Evolutionary conservation across 1,284 basidiomycete species (phyloP).

Genomic region (Malassezia pachydermatis): DNA sequence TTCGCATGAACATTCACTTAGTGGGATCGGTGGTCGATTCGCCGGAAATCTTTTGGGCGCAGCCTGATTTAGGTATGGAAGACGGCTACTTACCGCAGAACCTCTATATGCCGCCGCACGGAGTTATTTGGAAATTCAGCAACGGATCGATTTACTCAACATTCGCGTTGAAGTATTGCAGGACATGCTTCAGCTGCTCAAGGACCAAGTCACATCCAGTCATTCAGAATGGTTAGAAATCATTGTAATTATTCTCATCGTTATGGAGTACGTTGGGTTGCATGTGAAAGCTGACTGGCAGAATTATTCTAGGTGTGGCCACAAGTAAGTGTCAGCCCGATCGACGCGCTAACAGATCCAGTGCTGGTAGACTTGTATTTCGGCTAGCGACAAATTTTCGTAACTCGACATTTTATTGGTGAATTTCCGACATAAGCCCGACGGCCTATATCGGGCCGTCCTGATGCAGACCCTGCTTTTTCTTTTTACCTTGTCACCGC

Average conservation of each 20-base stretch:
- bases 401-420: not conserved
- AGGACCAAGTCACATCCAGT: constrained; percentile 81
- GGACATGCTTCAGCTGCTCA: constrained; percentile 89
- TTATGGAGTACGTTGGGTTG: constrained; percentile 54
- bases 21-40: constrained; percentile 91
- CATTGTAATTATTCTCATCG: constrained; percentile 86
- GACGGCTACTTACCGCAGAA: constrained; percentile 51
- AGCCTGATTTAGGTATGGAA: constrained; percentile 57
- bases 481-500: not conserved
- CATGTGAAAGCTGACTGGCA: constrained; percentile 1
- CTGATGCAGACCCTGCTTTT: too few relatives aligned
- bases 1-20: constrained; percentile 87
- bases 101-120: constrained; percentile 80
- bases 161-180: constrained; percentile 86
- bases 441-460: too few relatives aligned
- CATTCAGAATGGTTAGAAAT: constrained; percentile 90
- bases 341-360: not conserved
- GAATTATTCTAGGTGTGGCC: constrained; percentile 52
- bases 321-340: constrained; percentile 26
- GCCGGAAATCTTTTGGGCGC: constrained; percentile 80
- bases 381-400: constrained; percentile 9
- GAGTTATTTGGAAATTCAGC: constrained; percentile 82
- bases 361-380: constrained; percentile 45
- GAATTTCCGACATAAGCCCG: too few relatives aligned
- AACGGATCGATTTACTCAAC: constrained; percentile 83